Percentiles rank a stretch among this genome's conserved stretches.
These are phyloP conservation scores for Sugiyamaella paludigena DNA, from an alignment of 1,139 yeast species.

Conservation along the genomic window DNA sequence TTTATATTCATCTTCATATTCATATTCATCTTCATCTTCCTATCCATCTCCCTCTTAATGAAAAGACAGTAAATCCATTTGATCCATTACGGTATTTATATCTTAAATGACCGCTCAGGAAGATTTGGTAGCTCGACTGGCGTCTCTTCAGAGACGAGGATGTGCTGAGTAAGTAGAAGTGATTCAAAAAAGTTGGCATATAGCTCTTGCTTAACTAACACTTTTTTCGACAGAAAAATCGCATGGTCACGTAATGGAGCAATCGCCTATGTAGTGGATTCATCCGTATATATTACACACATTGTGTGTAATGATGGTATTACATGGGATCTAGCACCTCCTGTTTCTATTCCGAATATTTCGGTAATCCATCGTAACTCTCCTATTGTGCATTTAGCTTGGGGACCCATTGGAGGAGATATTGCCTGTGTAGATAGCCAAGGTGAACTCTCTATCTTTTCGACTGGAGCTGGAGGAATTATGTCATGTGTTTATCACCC, in stretches of 20 bases:
- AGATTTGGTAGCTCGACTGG: slow-evolving; percentile 10
- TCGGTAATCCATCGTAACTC: slow-evolving; percentile 26
- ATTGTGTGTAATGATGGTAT: slow-evolving; percentile 63
- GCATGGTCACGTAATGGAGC: slow-evolving; percentile 79
- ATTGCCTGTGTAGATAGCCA: slow-evolving; percentile 42
- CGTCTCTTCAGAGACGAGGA: slow-evolving; percentile 23
- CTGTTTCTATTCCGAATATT: slow-evolving; percentile 27
- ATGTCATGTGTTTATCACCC: slow-evolving; percentile 29
- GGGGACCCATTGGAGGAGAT: slow-evolving; percentile 45
- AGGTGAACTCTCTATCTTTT: slow-evolving; percentile 41
- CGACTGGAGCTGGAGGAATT: slow-evolving; percentile 28
- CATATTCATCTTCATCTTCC: too few species aligned
- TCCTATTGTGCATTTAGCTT: slow-evolving; percentile 38
- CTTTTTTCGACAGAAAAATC: slow-evolving; percentile 35
- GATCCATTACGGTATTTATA: too few species aligned
- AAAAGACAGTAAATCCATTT: too few species aligned
- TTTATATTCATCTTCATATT: too few species aligned
- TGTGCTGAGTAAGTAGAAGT: slow-evolving; percentile 18
- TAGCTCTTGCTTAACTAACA: neutral
- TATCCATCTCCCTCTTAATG: too few species aligned
- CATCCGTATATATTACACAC: slow-evolving; percentile 52
- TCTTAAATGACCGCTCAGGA: slow-evolving; percentile 7
- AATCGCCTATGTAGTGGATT: slow-evolving; percentile 54
- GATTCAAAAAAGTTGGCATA: too few species aligned
- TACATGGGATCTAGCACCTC: slow-evolving; percentile 66